These are phyloP conservation scores for Aureobasidium sp. DNA, from an alignment of 2,329 filamentous ascomycete species.

Conservation along the genomic window DNA sequence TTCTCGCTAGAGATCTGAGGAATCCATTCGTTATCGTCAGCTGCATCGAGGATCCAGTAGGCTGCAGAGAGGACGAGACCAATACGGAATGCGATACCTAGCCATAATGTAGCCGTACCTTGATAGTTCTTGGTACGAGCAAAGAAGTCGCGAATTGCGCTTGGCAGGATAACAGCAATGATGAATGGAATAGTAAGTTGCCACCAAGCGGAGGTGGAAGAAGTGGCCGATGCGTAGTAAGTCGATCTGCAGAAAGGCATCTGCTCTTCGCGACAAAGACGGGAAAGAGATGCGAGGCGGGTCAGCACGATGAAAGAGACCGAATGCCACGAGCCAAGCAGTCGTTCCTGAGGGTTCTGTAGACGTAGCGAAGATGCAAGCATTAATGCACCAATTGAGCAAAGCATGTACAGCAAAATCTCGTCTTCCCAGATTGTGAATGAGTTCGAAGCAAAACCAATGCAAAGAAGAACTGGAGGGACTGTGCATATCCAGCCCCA, in stretches of 20 bases:
- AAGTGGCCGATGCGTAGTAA: slow-evolving; percentile 86
- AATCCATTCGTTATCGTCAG: slow-evolving; percentile 80
- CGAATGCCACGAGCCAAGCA: slow-evolving; percentile 77
- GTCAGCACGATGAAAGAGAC: slow-evolving; percentile 72
- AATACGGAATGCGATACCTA: slow-evolving; percentile 69
- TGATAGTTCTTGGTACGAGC: slow-evolving; percentile 78
- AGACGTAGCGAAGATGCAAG: slow-evolving; percentile 69
- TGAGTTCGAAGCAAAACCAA: slow-evolving; percentile 93
- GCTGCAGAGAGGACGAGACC: slow-evolving; percentile 67
- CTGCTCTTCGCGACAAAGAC: slow-evolving; percentile 93
- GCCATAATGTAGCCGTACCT: slow-evolving; percentile 76
- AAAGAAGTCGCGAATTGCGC: slow-evolving; percentile 73
- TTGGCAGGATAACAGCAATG: slow-evolving; percentile 64
- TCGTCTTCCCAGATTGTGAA: slow-evolving; percentile 99
- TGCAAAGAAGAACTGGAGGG: slow-evolving; percentile 79
- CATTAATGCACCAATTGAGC: slow-evolving; percentile 74
- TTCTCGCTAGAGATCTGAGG: slow-evolving; percentile 49
- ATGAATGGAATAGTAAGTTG: slow-evolving; percentile 74
- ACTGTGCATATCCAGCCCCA: slow-evolving; percentile 85
- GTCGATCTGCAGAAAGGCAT: slow-evolving; percentile 95
- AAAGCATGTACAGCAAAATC: slow-evolving; percentile 84
- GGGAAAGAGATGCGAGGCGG: slow-evolving; percentile 76
- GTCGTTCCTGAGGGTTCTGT: slow-evolving; percentile 57
- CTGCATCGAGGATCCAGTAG: slow-evolving; percentile 86
- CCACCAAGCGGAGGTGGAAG: slow-evolving; percentile 88